Base-by-base conservation (phyloP, 75 land plant genomes). In the Ceratopteris richardii region DNA sequence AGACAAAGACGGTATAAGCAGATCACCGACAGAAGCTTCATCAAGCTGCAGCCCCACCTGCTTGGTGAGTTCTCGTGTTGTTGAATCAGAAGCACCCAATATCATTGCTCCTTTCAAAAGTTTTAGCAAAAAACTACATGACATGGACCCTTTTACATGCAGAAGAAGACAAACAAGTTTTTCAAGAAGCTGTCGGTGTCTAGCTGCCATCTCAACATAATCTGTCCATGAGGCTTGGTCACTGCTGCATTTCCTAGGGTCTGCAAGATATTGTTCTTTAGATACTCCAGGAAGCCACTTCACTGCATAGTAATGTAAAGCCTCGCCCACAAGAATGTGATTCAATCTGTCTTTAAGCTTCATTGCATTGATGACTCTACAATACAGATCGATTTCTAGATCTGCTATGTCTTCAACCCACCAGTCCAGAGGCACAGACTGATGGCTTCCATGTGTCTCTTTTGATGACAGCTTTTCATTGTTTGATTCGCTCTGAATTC, bases 331-430 rank as follows among this genome's bases (percentile, higher is more conserved):
- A 27, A 83, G 74, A 29, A 66, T 76, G 29, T 20, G 19, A 0
- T 80, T 53, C 29, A 82, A 58, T 21, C 62, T 63, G 3, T 70
- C 83, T 41, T 75, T 74, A 0, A 69, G 52, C 60, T 80, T 82
- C 9, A 86, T 82, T 56, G 71, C 77, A 24, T 33, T 27, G 40
- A 88, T 68, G 16, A 82, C 79, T 57, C 76, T 68, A 69, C 71
- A 73, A 48, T 69, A 88, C 14, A 76, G 43, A 57, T 85, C 90
- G 23, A 82, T 68, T 7, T 76, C 82, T 37, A 88, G 73, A 31
- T 78, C 84, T 64, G 77, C 80, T 16, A 88, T 29, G 53, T 88
- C 90, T 73, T 88, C 94, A 25, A 86, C 69, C 94, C 94, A 88
- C 94, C 94, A 88, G 57, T 86, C 89, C 18, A 63, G 65, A 9